Evolutionary conservation across 495 filamentous ascomycete genomes (phyloP), one percentile per base, ranked within the genome.

Genomic region (Jackrogersella minutella): DNA sequence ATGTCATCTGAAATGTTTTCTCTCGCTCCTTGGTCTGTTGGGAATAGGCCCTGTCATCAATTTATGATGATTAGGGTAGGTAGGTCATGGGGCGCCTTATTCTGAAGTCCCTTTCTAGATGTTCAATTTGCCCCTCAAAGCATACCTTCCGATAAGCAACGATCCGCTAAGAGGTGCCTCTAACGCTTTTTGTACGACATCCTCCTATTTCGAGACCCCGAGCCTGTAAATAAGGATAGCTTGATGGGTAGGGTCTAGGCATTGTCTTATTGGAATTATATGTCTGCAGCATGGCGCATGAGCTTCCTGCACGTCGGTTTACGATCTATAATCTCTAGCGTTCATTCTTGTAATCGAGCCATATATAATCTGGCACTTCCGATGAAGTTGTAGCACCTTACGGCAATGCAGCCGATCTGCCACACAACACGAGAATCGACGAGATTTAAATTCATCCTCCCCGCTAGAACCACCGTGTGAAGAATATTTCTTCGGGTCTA

Each of bases 341-440:
- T 41, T 37, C 24, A 49, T 52, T 40, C 31, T 49, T 49, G 49
- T 17, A 70, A 70, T 70, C 62, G 67, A 65, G 28, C 67, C 62
- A 66, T 39, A 58, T 58, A 39, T 19, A 47, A 13, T 44, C 19
- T 53, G 26, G 44, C 39, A 51, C 24, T 37, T 33, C 43, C 37
- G 61, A 53, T 16, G 37, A 56, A 30, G 26, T 63, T 16, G 62
- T 53, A 28, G 33, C 51, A 56, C 30, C 17, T 2, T 30, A 46
- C 30, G 19, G 52, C 21, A 40, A 52, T 57, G 58, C 58, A 58
- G 30, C 53, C 22, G 19, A 22, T 43, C 14, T n/a, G 58, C 59
- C 28, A 59, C 47, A 63, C 66, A 41, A 36, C 50, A 56, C 47
- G 53, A 52, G 58, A 51, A 52, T 17, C 33, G 22, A 37, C 28